phyloP scores from a whole-genome alignment of 306 rosid genomes.

The Benincasa hispida region DNA sequence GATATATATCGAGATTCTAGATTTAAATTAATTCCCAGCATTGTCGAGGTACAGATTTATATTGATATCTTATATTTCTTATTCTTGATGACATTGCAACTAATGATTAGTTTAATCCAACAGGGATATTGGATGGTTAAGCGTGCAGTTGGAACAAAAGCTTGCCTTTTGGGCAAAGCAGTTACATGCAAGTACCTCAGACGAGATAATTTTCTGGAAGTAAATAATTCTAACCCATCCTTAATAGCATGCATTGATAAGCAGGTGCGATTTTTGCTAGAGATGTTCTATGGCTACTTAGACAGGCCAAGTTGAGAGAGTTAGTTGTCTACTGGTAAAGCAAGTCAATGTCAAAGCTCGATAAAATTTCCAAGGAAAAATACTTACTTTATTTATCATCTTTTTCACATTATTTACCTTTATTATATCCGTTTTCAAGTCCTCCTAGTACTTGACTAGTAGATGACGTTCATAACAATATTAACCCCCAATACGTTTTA shows the following conservation, averaged over 20 bases:
- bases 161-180: slow-evolving; percentile 91
- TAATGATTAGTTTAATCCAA: slow-evolving; percentile 18
- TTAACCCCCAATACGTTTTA: not conserved
- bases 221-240: slow-evolving; percentile 17
- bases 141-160: slow-evolving; percentile 98
- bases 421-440: not conserved
- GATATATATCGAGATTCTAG: slow-evolving; percentile 67
- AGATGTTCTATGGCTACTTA: not conserved
- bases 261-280: not conserved
- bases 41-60: slow-evolving; percentile 57
- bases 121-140: slow-evolving; percentile 99
- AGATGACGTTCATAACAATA: not conserved
- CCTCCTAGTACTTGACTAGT: not conserved
- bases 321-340: not conserved
- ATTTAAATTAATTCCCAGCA: slow-evolving; percentile 93
- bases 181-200: slow-evolving; percentile 70
- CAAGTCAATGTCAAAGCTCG: not conserved
- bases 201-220: slow-evolving; percentile 87
- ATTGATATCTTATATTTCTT: slow-evolving; percentile 1
- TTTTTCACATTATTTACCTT: not conserved
- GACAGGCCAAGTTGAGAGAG: not conserved
- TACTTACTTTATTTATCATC: not conserved
- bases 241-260: not conserved
- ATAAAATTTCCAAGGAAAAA: not conserved
- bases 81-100: not conserved